These are phyloP conservation scores for Penicillium cataractarum DNA, from an alignment of 495 filamentous ascomycete genomes.

Conservation along the genomic window DNA sequence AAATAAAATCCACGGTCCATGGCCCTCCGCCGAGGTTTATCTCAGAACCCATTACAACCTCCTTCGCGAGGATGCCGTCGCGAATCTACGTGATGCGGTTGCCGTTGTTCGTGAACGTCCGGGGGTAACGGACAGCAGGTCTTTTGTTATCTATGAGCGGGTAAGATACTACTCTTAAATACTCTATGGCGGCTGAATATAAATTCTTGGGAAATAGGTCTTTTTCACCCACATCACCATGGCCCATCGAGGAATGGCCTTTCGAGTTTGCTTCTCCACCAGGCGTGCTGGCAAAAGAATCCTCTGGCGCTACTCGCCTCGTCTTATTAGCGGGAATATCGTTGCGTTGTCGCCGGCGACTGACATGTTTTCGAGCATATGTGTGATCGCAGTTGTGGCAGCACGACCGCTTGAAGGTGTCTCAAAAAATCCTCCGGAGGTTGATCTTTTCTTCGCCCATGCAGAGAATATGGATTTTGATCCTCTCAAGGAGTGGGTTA, in stretches of 20 bases:
- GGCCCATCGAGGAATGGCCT: slow-evolving; percentile 62
- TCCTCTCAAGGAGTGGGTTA: slow-evolving; percentile 69
- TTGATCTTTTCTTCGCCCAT: slow-evolving; percentile 75
- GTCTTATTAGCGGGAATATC: slow-evolving; percentile 68
- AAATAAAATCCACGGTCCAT: slow-evolving; percentile 40
- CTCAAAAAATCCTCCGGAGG: slow-evolving; percentile 65
- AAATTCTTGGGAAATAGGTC: slow-evolving; percentile 52
- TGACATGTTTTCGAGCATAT: slow-evolving; percentile 67
- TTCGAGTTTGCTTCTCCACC: slow-evolving; percentile 72
- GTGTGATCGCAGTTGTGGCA: slow-evolving; percentile 73
- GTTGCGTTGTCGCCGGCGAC: slow-evolving; percentile 68
- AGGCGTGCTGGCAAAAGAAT: slow-evolving; percentile 67
- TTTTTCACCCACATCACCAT: slow-evolving; percentile 66
- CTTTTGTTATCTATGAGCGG: slow-evolving; percentile 73
- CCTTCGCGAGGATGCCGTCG: slow-evolving; percentile 64
- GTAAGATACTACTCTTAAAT: slow-evolving; percentile 38
- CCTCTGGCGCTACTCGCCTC: slow-evolving; percentile 74
- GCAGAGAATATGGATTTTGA: slow-evolving; percentile 67
- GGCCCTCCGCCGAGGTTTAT: slow-evolving; percentile 56
- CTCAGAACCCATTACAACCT: slow-evolving; percentile 67
- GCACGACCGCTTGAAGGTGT: slow-evolving; percentile 67
- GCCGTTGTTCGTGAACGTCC: slow-evolving; percentile 47
- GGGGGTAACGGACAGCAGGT: slow-evolving; percentile 54
- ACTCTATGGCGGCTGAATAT: neutral
- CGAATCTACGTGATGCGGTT: slow-evolving; percentile 63